A percentile compares a stretch with the other conserved stretches of the same genome.
Conservation (phyloP, 139 green algal genomes). For the Coelastrella sp. region DNA sequence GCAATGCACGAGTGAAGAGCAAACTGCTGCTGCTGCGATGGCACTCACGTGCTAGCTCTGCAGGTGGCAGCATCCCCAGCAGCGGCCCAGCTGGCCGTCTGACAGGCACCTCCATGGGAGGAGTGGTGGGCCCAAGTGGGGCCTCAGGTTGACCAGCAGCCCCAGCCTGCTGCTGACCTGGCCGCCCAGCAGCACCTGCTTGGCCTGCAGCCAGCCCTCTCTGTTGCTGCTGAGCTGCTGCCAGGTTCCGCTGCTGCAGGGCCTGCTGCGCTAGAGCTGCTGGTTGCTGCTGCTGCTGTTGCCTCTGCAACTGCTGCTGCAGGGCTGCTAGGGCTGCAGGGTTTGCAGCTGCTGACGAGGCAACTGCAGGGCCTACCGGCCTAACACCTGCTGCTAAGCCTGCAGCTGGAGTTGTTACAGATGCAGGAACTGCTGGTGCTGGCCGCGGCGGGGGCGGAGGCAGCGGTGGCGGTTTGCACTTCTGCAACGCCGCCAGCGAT, state of each 20-base stretch:
- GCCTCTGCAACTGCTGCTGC: slow-evolving; percentile 29
- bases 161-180: background rate
- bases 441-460: background rate
- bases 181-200: slow-evolving; percentile 9
- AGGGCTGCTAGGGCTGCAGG: slow-evolving; percentile 4
- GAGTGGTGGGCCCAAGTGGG: background rate
- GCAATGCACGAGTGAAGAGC: too few relatives aligned
- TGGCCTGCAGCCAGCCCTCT: background rate
- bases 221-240: background rate
- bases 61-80: slow-evolving; percentile 18
- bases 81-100: slow-evolving; percentile 3
- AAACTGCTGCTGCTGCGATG: too few relatives aligned
- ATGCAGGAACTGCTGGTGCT: background rate
- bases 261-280: background rate
- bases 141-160: background rate
- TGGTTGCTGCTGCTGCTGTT: slow-evolving; percentile 11
- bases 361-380: background rate
- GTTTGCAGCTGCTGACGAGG: background rate
- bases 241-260: slow-evolving; percentile 6
- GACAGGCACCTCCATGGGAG: slow-evolving; percentile 43
- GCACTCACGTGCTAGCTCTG: slow-evolving; percentile 24
- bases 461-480: slow-evolving; percentile 46
- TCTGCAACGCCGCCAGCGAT: background rate
- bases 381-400: background rate
- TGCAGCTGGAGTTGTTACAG: background rate